Conservation (phyloP, 116 monocot species). For the Papilionanthe hybrid region DNA sequence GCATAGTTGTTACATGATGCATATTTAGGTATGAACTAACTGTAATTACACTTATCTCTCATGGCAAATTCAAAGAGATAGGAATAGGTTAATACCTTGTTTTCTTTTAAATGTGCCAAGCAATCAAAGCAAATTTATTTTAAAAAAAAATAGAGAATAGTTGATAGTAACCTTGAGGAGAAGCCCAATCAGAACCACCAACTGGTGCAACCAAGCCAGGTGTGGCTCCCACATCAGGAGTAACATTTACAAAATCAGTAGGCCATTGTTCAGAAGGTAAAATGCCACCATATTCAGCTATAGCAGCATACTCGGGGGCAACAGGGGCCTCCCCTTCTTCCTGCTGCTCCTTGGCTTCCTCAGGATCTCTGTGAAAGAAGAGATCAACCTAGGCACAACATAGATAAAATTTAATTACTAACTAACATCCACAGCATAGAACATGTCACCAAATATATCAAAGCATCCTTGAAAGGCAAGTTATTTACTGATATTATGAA, state of each 20-base stretch:
- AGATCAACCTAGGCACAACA: slow-evolving; percentile 23
- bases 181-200: slow-evolving; percentile 17
- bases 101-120: no score
- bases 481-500: no score
- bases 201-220: slow-evolving; percentile 12
- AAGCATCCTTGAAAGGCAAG: no score
- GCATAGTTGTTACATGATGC: no score
- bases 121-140: no score
- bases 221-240: slow-evolving; percentile 2
- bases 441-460: no score
- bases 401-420: not conserved
- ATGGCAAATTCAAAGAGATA: no score
- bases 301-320: slow-evolving; percentile 23
- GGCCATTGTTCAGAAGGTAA: slow-evolving; percentile 29
- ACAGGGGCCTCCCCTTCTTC: slow-evolving; percentile 39
- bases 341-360: slow-evolving; percentile 31
- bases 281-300: slow-evolving; percentile 16
- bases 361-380: slow-evolving; percentile 32
- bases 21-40: no score
- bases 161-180: slow-evolving; percentile 25
- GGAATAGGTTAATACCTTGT: no score
- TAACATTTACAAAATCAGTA: not conserved
- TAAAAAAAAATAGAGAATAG: not conserved
- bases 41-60: no score
- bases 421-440: no score